phyloP scores from a whole-genome alignment of 2,329 filamentous ascomycete genomes.

The Phoma herbarum region DNA sequence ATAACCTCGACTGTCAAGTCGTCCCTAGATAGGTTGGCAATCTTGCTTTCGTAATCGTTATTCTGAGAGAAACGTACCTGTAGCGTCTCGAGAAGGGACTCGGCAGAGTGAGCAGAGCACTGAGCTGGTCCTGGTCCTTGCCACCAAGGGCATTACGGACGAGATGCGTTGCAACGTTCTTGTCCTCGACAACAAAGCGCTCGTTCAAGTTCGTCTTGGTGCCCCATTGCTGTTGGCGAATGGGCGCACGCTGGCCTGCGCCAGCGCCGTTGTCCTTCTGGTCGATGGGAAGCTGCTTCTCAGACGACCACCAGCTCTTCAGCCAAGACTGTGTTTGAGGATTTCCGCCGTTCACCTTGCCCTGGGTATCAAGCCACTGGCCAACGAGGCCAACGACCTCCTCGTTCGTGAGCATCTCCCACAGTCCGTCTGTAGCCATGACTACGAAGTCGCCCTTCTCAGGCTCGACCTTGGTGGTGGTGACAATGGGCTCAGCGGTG shows the following conservation, averaged over 20 bases:
- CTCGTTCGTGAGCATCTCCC: conserved; percentile 99
- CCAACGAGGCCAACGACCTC: conserved; percentile 96
- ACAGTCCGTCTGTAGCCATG: conserved; percentile 94
- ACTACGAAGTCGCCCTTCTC: conserved; percentile 94
- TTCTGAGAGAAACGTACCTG: conserved; percentile 64
- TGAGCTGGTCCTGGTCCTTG: conserved; percentile 91
- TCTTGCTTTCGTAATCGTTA: not conserved
- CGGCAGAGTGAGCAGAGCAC: conserved; percentile 87
- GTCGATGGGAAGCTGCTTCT: conserved; percentile 78
- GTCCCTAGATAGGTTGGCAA: conserved; percentile 65
- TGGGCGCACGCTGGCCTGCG: conserved; percentile 83
- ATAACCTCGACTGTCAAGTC: conserved; percentile 98
- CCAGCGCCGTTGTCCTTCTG: conserved; percentile 59
- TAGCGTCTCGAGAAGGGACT: conserved; percentile 92
- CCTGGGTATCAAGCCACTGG: conserved; percentile 91
- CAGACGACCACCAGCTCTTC: conserved; percentile 71
- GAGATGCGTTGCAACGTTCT: conserved; percentile 94
- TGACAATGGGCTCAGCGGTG: conserved; percentile 93
- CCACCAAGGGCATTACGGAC: conserved; percentile 95
- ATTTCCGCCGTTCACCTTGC: conserved; percentile 48
- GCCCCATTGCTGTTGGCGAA: conserved; percentile 91
- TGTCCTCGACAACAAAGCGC: conserved; percentile 93
- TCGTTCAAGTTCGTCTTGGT: conserved; percentile 75
- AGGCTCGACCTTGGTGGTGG: conserved; percentile 89
- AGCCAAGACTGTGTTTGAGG: conserved; percentile 68